Base-by-base conservation (phyloP, 2,329 filamentous ascomycete species). In the Huntiella bhutanensis region DNA sequence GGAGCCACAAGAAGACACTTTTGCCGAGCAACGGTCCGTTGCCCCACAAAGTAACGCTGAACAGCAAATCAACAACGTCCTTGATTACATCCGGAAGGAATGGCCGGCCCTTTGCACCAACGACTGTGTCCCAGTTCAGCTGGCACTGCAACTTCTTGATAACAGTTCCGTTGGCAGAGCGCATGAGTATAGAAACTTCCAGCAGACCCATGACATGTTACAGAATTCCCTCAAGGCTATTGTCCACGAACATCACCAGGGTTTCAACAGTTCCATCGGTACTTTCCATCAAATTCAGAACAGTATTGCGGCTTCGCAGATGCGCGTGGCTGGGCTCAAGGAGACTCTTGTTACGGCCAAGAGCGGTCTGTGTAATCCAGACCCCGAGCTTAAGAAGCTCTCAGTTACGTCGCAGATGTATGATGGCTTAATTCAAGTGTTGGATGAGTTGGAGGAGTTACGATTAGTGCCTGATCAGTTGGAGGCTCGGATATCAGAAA, bases 211-310 rank as follows among this genome's bases (percentile, higher is more conserved):
- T 60, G 70, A 77, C 53, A 84, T 91, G 58, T 73, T 98, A n/a
- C 87, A 98, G 59, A 80, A 81, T 55, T 87, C 88, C 7, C 69
- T 98, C 48, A 95, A 94, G 62, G 77, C 79, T 33, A 94, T 98
- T 55, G 91, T 98, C 19, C 94, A 98, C 60, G 88, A 98, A 64
- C 88, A 98, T 58, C 88, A 98, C 58, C 91, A 98, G 61, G 92
- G 91, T 41, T 98, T 98, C 71, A 98, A 96, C 64, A 94, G 85
- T 61, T 95, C 88, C 43, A 96, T 98, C 52, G 91, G 88, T 60
- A 96, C 88, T 15, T 98, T 96, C 58, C 92, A 98, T 67, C 95
- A 93, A 62, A 98, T 98, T 51, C 91, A 98, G 61, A 77, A 79
- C 45, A 94, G 85, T 62, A 91, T 98, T 53, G 82, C 88, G 55